Conservation (phyloP, 129 eudicot genomes). For the Chrysanthemum makinoi region DNA sequence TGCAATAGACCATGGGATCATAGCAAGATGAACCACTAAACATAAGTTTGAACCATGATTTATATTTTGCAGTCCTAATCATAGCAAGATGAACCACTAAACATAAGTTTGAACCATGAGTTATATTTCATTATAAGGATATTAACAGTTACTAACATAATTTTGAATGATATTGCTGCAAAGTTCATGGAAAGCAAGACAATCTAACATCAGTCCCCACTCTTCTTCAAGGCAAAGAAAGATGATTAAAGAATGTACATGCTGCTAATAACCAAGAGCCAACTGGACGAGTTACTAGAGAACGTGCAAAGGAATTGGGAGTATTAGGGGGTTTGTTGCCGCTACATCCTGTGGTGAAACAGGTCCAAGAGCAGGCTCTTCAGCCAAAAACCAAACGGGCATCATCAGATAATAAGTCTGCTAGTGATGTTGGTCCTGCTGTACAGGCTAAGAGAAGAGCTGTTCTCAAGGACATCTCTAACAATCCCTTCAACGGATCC, state of each 20-base stretch:
- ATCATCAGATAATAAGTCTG: too few species aligned
- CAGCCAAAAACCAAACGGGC: conserved; percentile 20
- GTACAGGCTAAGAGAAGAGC: too few species aligned
- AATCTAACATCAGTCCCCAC: conserved; percentile 21
- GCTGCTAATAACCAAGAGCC: conserved; percentile 39
- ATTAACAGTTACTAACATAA: conserved; percentile 13
- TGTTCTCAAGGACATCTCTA: too few species aligned
- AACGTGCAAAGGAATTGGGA: conserved; percentile 65
- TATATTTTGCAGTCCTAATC: background rate
- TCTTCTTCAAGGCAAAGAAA: conserved; percentile 33
- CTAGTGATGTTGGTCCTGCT: conserved; percentile 21
- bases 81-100: background rate
- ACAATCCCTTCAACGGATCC: too few species aligned
- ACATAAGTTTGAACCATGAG: background rate
- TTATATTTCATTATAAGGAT: conserved; percentile 1
- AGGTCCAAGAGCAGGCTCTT: conserved; percentile 34
- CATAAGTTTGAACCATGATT: too few species aligned
- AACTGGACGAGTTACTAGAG: conserved; percentile 48
- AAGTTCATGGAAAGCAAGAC: conserved; percentile 31
- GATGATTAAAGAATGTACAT: conserved; percentile 57
- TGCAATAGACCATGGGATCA: too few species aligned
- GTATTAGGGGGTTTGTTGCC: conserved; percentile 55
- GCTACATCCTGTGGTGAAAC: conserved; percentile 36
- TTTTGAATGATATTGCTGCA: conserved; percentile 27
- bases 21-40: too few species aligned